These are phyloP conservation scores for Lachnellula willkommii DNA, from an alignment of 2,329 filamentous ascomycete species.

Conservation along the genomic window DNA sequence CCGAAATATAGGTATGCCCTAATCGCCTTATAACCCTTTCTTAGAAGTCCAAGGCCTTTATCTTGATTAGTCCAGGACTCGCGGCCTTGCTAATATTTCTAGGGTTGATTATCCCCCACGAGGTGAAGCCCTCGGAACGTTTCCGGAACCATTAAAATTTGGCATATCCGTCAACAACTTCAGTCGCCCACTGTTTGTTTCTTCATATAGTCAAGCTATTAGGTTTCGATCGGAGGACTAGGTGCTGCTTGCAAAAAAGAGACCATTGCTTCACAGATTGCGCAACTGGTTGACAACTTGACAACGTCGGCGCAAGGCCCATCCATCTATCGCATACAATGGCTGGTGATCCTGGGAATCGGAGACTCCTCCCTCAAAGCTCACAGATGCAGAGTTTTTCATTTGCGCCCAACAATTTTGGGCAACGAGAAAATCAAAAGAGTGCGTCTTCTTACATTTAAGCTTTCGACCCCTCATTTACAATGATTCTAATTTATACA, in stretches of 20 bases:
- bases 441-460: constrained; percentile 49
- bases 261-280: not conserved
- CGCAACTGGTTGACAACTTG: constrained; percentile 2
- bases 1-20: constrained; percentile 24
- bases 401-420: constrained; percentile 61
- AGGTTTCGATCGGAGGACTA: constrained; percentile 3
- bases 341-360: constrained; percentile 57
- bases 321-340: constrained; percentile 36
- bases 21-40: constrained; percentile 22
- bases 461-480: constrained; percentile 1
- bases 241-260: not conserved
- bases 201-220: constrained; percentile 6
- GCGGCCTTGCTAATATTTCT: constrained; percentile 23
- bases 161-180: constrained; percentile 18
- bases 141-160: constrained; percentile 19
- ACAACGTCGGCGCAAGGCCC: constrained; percentile 8
- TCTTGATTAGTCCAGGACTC: constrained; percentile 23
- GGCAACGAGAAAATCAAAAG: constrained; percentile 73
- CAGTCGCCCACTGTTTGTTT: constrained; percentile 11
- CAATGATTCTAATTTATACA: constrained; percentile 29
- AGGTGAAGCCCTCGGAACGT: constrained; percentile 17
- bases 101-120: constrained; percentile 18
- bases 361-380: constrained; percentile 61
- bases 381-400: constrained; percentile 69
- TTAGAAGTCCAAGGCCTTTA: constrained; percentile 14